phyloP scores from a whole-genome alignment of 2,329 filamentous ascomycete genomes.

The Aureobasidium sp. region DNA sequence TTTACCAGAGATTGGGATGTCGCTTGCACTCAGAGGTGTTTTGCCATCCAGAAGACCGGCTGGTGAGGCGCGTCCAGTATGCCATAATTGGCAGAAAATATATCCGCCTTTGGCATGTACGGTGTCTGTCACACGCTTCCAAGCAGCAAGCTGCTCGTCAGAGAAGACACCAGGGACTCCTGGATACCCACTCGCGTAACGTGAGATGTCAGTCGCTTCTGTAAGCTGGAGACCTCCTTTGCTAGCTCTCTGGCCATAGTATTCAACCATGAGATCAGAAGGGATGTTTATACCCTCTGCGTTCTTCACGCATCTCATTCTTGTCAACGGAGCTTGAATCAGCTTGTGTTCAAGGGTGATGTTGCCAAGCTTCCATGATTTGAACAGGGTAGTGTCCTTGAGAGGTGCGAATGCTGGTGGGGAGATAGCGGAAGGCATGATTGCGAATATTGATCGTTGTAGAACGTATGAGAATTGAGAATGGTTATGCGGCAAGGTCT shows the following conservation, averaged over 20 bases:
- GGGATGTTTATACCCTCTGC: conserved; percentile 37
- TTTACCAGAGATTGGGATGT: conserved; percentile 23
- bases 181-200: conserved; percentile 34
- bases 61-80: conserved; percentile 41
- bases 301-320: conserved; percentile 31
- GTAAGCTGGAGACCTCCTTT: conserved; percentile 1
- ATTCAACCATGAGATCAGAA: conserved; percentile 32
- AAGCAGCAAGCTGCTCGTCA: conserved; percentile 46
- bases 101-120: conserved; percentile 55
- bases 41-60: conserved; percentile 17
- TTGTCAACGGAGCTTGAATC: conserved; percentile 44
- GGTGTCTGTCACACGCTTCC: conserved; percentile 51
- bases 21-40: conserved; percentile 22
- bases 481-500: not conserved
- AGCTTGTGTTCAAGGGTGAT: conserved; percentile 44
- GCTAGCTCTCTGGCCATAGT: conserved; percentile 22
- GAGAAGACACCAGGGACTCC: conserved; percentile 50
- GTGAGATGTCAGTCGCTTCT: conserved; percentile 28
- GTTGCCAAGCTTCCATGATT: conserved; percentile 28
- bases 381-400: conserved; percentile 23
- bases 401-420: conserved; percentile 12
- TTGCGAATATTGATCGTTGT: not conserved
- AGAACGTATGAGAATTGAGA: not conserved
- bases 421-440: conserved; percentile 14
- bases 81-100: conserved; percentile 55